These are phyloP conservation scores for Houttuynia cordata DNA, from an alignment of 164 flowering plant species.

Conservation along the genomic window DNA sequence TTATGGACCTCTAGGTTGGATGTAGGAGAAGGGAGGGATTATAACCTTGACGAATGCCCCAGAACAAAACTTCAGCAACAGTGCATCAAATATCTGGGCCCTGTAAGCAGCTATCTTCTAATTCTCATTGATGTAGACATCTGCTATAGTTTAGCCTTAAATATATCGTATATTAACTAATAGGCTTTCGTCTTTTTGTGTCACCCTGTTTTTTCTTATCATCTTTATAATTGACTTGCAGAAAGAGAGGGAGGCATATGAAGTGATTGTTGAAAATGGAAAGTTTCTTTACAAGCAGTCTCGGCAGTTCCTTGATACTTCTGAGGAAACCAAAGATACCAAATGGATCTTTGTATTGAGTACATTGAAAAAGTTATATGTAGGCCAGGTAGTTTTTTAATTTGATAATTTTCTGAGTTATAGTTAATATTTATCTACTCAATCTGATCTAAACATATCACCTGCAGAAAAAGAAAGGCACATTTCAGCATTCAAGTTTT, in stretches of 20 bases:
- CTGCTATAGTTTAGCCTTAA: neutral
- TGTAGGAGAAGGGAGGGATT: slow-evolving; percentile 85
- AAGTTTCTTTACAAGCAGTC: slow-evolving; percentile 45
- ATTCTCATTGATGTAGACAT: neutral
- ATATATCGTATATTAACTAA: neutral
- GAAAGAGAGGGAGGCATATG: slow-evolving; percentile 65
- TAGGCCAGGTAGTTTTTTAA: slow-evolving; percentile 26
- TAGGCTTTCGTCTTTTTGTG: neutral
- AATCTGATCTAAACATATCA: neutral
- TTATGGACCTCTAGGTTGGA: slow-evolving; percentile 49
- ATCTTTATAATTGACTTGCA: slow-evolving; percentile 12
- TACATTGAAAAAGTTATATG: slow-evolving; percentile 57
- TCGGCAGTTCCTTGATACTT: slow-evolving; percentile 45
- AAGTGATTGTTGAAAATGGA: slow-evolving; percentile 53
- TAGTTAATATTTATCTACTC: neutral
- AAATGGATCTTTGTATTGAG: slow-evolving; percentile 97
- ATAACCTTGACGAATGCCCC: slow-evolving; percentile 57
- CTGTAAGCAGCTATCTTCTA: slow-evolving; percentile 34
- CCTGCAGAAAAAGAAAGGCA: slow-evolving; percentile 59
- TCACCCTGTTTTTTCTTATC: neutral
- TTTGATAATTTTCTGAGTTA: neutral
- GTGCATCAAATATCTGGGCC: slow-evolving; percentile 91
- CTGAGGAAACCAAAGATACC: slow-evolving; percentile 38
- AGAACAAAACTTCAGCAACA: slow-evolving; percentile 74
- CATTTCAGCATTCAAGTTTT: slow-evolving; percentile 88